Percentiles rank a stretch among this genome's conserved stretches.
Conservation (phyloP, 768 basidiomycete species). For the Lactifluus hygrophoroides region DNA sequence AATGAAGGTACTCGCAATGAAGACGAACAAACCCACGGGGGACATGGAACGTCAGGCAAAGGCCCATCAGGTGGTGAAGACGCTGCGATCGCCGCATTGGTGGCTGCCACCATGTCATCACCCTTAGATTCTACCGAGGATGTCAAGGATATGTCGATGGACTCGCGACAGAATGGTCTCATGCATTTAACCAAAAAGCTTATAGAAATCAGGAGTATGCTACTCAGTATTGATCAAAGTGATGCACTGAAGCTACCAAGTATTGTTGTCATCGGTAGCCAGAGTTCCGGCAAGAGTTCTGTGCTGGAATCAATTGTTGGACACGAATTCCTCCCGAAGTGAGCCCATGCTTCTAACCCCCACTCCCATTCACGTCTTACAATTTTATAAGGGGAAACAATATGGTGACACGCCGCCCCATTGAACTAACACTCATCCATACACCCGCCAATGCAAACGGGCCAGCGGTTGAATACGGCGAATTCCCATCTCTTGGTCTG, state of each 20-base stretch:
- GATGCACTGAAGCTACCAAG: constrained; percentile 92
- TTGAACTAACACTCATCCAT: constrained; percentile 94
- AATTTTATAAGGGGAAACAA: constrained; percentile 72
- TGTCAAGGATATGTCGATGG: constrained; percentile 30
- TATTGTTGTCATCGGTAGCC: constrained; percentile 97
- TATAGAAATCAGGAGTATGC: constrained; percentile 90
- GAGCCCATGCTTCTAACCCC: constrained; percentile 28
- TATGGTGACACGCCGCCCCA: constrained; percentile 98
- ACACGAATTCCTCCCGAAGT: constrained; percentile 98
- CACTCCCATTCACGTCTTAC: neutral
- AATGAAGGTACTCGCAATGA: constrained; percentile 17
- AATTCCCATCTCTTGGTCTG: constrained; percentile 85
- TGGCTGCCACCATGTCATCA: constrained; percentile 72
- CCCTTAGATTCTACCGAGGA: constrained; percentile 47
- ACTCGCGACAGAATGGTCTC: constrained; percentile 66
- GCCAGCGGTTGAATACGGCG: constrained; percentile 72
- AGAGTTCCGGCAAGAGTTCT: constrained; percentile 97
- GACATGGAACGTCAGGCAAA: constrained; percentile 31
- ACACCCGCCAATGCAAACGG: constrained; percentile 58
- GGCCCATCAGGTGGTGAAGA: constrained; percentile 46
- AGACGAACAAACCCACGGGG: constrained; percentile 29
- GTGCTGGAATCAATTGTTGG: constrained; percentile 97
- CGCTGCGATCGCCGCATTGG: constrained; percentile 59
- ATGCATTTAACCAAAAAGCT: constrained; percentile 92
- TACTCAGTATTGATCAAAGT: constrained; percentile 94